Conservation (phyloP, 129 eudicot genomes). For the Glebionis coronaria region DNA sequence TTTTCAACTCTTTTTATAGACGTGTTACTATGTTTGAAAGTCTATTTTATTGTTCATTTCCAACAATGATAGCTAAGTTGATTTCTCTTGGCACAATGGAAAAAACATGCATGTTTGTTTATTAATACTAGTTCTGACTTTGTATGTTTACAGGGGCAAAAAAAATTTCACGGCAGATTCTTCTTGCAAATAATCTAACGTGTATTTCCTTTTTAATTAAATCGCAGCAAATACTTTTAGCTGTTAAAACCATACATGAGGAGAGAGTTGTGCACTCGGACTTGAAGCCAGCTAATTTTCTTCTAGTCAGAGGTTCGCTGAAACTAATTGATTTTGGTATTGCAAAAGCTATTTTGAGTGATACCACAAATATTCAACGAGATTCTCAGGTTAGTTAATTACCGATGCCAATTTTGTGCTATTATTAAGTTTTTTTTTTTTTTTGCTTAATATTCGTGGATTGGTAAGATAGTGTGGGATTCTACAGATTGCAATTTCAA, state of each 20-base stretch:
- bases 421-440: background rate
- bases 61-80: background rate
- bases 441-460: background rate
- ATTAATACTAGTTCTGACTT: background rate
- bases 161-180: background rate
- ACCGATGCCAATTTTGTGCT: background rate
- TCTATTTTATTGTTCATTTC: background rate
- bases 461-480: background rate
- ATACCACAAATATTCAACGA: conserved; percentile 96
- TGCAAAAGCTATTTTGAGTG: conserved; percentile 97
- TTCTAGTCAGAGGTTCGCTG: conserved; percentile 88
- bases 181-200: conserved; percentile 9
- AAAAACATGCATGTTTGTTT: conserved; percentile 7
- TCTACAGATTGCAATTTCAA: background rate
- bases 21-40: background rate
- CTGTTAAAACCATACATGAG: conserved; percentile 96
- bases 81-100: conserved; percentile 1
- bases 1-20: background rate
- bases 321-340: conserved; percentile 98
- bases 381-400: conserved; percentile 78
- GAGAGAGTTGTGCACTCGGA: conserved; percentile 99
- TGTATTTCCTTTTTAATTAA: conserved; percentile 17
- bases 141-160: background rate
- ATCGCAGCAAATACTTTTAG: conserved; percentile 91
- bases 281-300: conserved; percentile 98